Conservation (phyloP, 345 rosid genomes). For the Psidium friedrichsthalianum region DNA sequence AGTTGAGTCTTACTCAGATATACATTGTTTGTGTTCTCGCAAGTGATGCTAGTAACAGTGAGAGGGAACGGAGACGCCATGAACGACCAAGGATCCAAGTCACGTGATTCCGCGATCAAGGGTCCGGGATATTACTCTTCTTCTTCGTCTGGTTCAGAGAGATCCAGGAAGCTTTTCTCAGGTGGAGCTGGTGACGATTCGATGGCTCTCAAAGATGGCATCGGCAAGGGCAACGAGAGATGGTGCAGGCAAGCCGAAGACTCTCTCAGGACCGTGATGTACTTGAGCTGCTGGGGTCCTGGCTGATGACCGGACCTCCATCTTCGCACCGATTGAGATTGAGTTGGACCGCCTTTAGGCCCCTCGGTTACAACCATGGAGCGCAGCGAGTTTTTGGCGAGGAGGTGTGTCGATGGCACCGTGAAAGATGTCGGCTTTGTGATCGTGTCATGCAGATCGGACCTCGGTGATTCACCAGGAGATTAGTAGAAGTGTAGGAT, state of each 20-base stretch:
- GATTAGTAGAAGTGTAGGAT: neutral
- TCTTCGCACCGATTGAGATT: neutral
- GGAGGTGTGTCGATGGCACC: neutral
- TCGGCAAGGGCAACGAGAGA: neutral
- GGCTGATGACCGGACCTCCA: neutral
- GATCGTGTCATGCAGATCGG: neutral
- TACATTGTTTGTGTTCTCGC: neutral
- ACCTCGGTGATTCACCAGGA: neutral
- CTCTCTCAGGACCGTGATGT: slow-evolving; percentile 23
- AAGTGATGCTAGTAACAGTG: too few species aligned
- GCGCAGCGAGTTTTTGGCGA: neutral
- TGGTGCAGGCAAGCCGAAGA: slow-evolving; percentile 8
- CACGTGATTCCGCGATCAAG: neutral
- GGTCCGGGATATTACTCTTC: neutral
- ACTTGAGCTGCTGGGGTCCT: slow-evolving; percentile 36
- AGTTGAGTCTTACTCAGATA: neutral
- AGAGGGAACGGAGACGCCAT: neutral
- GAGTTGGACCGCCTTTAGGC: neutral
- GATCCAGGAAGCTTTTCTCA: neutral
- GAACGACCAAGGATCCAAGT: neutral
- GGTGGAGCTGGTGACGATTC: neutral
- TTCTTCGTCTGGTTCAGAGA: neutral
- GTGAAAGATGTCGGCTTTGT: neutral
- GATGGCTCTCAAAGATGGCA: neutral
- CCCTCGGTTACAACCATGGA: neutral